These are phyloP conservation scores for Ophiorrhiza pumila DNA, from an alignment of 257 asterid species.

Conservation along the genomic window DNA sequence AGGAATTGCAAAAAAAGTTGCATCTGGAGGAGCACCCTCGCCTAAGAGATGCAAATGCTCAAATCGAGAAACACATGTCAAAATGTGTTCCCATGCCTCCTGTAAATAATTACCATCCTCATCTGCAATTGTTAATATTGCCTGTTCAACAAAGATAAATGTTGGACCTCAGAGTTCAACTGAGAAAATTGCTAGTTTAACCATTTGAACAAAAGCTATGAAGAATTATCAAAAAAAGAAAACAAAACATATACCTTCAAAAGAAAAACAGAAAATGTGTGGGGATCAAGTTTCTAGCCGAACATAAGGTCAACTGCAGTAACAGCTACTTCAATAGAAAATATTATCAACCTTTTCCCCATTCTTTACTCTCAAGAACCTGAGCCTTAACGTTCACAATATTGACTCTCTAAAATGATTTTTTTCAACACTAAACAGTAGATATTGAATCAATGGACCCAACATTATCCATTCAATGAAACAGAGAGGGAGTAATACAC, in stretches of 20 bases:
- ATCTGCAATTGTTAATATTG: constrained; percentile 74
- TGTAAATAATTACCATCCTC: constrained; percentile 95
- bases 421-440: neutral
- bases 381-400: neutral
- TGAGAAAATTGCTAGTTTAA: neutral
- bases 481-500: neutral
- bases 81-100: constrained; percentile 98
- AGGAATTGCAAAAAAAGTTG: constrained; percentile 86
- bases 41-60: constrained; percentile 99
- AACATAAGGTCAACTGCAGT: neutral
- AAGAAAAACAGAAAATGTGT: neutral
- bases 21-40: constrained; percentile 98
- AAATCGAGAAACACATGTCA: constrained; percentile 94
- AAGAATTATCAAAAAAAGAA: neutral
- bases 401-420: neutral
- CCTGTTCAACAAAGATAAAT: constrained; percentile 48
- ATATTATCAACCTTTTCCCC: neutral
- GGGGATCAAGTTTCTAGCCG: no score
- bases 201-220: neutral
- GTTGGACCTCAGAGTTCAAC: constrained; percentile 12
- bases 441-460: neutral
- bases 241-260: neutral
- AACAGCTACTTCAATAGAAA: neutral
- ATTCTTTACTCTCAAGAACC: neutral
- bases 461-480: neutral